These are phyloP conservation scores for Knoxia roxburghii DNA, from an alignment of 257 asterid genomes.

Conservation along the genomic window DNA sequence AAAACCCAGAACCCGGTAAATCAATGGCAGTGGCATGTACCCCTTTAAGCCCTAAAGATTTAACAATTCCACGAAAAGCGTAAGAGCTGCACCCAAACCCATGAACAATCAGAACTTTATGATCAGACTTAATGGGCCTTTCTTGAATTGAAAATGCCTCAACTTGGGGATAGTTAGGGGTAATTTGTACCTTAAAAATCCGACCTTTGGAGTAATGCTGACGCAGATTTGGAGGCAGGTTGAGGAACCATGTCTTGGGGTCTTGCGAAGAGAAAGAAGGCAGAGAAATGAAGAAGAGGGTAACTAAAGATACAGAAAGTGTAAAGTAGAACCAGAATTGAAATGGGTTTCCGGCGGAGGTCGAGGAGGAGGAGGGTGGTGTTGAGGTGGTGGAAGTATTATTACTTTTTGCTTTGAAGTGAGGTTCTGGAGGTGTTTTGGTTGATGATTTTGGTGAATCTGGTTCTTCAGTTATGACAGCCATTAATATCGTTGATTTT, in stretches of 20 bases:
- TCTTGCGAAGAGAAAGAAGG: constrained; percentile 57
- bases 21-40: constrained; percentile 69
- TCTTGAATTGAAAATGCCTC: constrained; percentile 67
- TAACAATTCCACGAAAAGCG: constrained; percentile 47
- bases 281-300: constrained; percentile 41
- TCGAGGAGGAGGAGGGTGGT: constrained; percentile 25
- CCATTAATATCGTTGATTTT: constrained; percentile 32
- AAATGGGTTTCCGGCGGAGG: constrained; percentile 46
- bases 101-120: constrained; percentile 60
- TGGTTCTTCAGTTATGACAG: constrained; percentile 59
- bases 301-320: constrained; percentile 43
- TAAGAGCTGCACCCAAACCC: constrained; percentile 83
- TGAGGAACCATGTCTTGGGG: constrained; percentile 75
- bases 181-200: constrained; percentile 64
- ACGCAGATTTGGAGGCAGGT: constrained; percentile 59
- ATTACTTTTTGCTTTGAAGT: constrained; percentile 21
- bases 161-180: constrained; percentile 60
- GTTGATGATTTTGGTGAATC: constrained; percentile 34
- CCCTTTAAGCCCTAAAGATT: constrained; percentile 39
- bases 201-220: constrained; percentile 67
- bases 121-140: constrained; percentile 46
- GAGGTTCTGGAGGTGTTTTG: constrained; percentile 26
- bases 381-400: constrained; percentile 29
- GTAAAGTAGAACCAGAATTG: constrained; percentile 82
- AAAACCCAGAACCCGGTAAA: constrained; percentile 93